phyloP scores from a whole-genome alignment of 2,329 filamentous ascomycete genomes.

The Botryotinia globosa region DNA sequence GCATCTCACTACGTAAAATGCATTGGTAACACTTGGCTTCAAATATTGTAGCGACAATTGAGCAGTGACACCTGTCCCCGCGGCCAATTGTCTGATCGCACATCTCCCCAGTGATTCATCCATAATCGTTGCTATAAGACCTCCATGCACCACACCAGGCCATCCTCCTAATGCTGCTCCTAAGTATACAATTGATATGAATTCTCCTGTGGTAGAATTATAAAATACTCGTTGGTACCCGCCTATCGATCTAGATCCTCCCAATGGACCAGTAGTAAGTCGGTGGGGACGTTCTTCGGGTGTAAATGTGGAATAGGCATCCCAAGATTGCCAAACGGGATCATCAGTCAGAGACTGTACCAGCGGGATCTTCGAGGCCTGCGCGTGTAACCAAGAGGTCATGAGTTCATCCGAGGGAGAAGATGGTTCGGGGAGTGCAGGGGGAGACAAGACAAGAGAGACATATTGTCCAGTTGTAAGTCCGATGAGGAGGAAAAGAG shows the following conservation, averaged over 20 bases:
- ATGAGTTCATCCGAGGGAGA: slow-evolving; percentile 44
- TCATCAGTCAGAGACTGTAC: slow-evolving; percentile 48
- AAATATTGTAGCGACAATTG: slow-evolving; percentile 61
- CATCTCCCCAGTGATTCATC: slow-evolving; percentile 68
- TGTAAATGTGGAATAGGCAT: slow-evolving; percentile 42
- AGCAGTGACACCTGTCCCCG: slow-evolving; percentile 53
- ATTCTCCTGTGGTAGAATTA: slow-evolving; percentile 55
- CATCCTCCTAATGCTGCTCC: slow-evolving; percentile 65
- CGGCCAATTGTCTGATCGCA: slow-evolving; percentile 49
- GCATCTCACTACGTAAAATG: slow-evolving; percentile 62
- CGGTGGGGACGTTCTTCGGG: slow-evolving; percentile 29
- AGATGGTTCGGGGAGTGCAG: slow-evolving; percentile 42
- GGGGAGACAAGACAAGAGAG: slow-evolving; percentile 45
- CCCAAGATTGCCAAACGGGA: slow-evolving; percentile 43
- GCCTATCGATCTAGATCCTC: slow-evolving; percentile 44
- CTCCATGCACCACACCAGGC: slow-evolving; percentile 71
- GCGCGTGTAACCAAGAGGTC: slow-evolving; percentile 42
- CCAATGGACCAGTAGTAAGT: slow-evolving; percentile 46
- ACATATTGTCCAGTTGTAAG: slow-evolving; percentile 41
- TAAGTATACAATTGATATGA: slow-evolving; percentile 64
- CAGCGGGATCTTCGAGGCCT: slow-evolving; percentile 47
- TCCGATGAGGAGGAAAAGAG: slow-evolving; percentile 45
- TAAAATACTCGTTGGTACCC: slow-evolving; percentile 62
- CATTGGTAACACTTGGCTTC: slow-evolving; percentile 55
- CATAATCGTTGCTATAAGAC: slow-evolving; percentile 63